Percentiles rank a stretch among this genome's conserved stretches.
These are phyloP conservation scores for Drechslerella coelobrocha DNA, from an alignment of 2,329 filamentous ascomycete genomes.

Conservation along the genomic window DNA sequence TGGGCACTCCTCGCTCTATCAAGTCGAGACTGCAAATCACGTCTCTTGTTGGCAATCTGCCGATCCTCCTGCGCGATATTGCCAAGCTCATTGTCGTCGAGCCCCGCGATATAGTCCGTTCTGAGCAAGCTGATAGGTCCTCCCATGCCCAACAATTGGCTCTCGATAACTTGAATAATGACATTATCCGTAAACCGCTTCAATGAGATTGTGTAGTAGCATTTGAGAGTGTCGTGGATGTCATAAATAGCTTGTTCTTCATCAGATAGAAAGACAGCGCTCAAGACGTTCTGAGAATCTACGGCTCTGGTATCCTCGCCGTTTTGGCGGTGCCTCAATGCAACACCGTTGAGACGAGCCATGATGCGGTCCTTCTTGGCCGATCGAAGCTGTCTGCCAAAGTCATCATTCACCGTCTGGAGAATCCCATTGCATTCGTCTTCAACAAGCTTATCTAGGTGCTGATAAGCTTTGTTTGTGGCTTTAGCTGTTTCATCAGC, in stretches of 20 bases:
- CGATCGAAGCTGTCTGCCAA: slow-evolving; percentile 61
- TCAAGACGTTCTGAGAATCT: slow-evolving; percentile 17
- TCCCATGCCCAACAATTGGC: slow-evolving; percentile 62
- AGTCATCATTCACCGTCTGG: slow-evolving; percentile 65
- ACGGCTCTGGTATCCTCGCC: slow-evolving; percentile 11
- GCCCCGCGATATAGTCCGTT: slow-evolving; percentile 62
- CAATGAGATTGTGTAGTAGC: slow-evolving; percentile 69
- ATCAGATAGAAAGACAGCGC: slow-evolving; percentile 39
- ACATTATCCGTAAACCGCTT: slow-evolving; percentile 71
- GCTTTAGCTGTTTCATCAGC: slow-evolving; percentile 60
- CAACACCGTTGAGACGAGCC: slow-evolving; percentile 19
- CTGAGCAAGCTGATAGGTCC: slow-evolving; percentile 66
- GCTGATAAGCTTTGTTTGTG: slow-evolving; percentile 63
- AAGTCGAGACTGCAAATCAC: slow-evolving; percentile 61
- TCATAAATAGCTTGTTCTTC: slow-evolving; percentile 57
- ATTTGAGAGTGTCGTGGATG: slow-evolving; percentile 67
- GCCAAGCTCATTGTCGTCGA: slow-evolving; percentile 63
- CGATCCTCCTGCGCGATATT: slow-evolving; percentile 67
- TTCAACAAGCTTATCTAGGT: slow-evolving; percentile 63
- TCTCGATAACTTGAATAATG: slow-evolving; percentile 65
- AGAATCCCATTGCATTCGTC: slow-evolving; percentile 63
- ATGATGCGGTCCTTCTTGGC: slow-evolving; percentile 55
- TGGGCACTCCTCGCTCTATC: slow-evolving; percentile 59
- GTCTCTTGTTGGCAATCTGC: slow-evolving; percentile 59
- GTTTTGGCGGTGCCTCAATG: slow-evolving; percentile 51